Base-by-base conservation (phyloP, 1,284 basidiomycete species). In the Ustilago xerochloae region DNA sequence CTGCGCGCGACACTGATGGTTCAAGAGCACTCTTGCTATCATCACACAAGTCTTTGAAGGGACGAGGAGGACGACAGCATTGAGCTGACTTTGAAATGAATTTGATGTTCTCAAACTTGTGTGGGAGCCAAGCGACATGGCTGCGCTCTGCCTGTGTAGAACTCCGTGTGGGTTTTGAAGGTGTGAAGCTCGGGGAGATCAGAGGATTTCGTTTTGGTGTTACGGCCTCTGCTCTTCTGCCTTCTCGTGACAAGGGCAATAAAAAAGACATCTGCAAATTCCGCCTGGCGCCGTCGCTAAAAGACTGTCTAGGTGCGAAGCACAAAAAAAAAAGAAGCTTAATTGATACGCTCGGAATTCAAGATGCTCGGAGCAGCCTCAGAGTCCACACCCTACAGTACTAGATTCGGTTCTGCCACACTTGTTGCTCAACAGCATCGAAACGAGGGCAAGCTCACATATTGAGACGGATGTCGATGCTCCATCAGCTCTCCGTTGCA, bases 241-340 rank as follows among this genome's bases (percentile, higher is more conserved):
- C 39, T 43, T 22, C 5, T 16, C 4, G 18, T 16, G 13, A 12
- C 6, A 36, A 7, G 15, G 18, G 13, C 15, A 36, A 16, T n/a
- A 36, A 36, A 7, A 6, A 16, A 13, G 12, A n/a, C 8, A 24
- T 45, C 26, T 28, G 28, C 45, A 47, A 47, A 47, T 47, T 47
- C 45, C 45, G 45, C 45, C 30, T 47, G 24, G 45, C 45, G 45
- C 45, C 45, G 45, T 45, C 41, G 7, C 41, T 45, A 6, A n/a
- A n/a, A n/a, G n/a, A n/a, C n/a, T n/a, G 15, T 24, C 20, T 20
- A 24, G 15, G 13, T 36, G 35, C 35, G 18, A 26, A 46, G 24
- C 29, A 20, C 30, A 7, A 15, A 29, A 29, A 29, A 18, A 47
- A 47, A 47, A n/a, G 15, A 47, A 29, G 6, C 29, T 29, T 32